Evolutionary conservation across 139 green algal genomes (phyloP).

Genomic region (Ostreobium quekettii): DNA sequence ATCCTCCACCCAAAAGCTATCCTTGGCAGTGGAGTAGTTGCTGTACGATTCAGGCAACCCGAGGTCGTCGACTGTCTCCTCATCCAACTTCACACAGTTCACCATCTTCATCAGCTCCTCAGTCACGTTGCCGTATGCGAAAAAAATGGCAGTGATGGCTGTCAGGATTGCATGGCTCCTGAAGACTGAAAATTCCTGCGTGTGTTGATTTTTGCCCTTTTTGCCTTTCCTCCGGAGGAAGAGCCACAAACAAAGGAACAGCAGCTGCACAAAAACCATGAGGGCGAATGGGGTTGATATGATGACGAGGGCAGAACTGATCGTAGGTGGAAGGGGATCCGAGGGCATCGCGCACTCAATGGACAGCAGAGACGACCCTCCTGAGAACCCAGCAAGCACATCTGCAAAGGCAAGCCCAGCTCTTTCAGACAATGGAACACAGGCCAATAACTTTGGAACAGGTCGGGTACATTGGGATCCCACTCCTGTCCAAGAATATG

Average conservation of each 20-base stretch:
- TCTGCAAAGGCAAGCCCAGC: too few species aligned
- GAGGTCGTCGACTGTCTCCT: background rate
- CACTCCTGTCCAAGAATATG: too few species aligned
- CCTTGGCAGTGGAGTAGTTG: conserved; percentile 1
- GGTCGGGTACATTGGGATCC: too few species aligned
- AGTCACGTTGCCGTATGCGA: conserved; percentile 4
- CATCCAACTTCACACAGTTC: conserved; percentile 7
- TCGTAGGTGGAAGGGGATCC: background rate
- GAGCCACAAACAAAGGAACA: background rate
- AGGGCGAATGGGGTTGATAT: conserved; percentile 4
- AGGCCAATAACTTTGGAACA: too few species aligned
- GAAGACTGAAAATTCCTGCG: conserved; percentile 5
- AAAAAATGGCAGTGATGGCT: background rate
- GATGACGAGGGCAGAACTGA: background rate
- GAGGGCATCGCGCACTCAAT: background rate
- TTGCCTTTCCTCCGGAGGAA: background rate
- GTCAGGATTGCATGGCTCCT: background rate
- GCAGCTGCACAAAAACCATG: background rate
- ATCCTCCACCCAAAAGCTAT: conserved; percentile 8
- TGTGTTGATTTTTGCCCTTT: background rate
- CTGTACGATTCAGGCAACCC: background rate
- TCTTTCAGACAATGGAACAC: too few species aligned
- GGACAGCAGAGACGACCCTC: background rate
- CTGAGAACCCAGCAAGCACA: background rate
- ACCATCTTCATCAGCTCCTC: conserved; percentile 9